Evolutionary conservation across 345 rosid genomes (phyloP).

Genomic region (Melaleuca quinquenervia): DNA sequence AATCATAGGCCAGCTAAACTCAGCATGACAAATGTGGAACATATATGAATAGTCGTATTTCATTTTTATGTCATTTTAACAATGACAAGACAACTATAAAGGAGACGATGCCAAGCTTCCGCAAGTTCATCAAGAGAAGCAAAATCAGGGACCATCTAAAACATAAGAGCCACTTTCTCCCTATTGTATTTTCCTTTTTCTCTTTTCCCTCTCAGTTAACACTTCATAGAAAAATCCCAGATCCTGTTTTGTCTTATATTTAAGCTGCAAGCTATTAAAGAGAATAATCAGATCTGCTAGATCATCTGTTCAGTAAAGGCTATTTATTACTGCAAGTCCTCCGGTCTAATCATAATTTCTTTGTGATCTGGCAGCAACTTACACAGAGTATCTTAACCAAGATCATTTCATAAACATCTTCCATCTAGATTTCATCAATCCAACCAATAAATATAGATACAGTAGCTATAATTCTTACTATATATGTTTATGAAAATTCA

Average conservation of each 20-base stretch:
- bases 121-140: neutral
- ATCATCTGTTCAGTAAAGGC: neutral
- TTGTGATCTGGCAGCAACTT: neutral
- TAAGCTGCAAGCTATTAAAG: neutral
- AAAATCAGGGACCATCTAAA: neutral
- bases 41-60: neutral
- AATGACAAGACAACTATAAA: too few relatives aligned
- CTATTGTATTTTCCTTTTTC: neutral
- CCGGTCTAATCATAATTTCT: neutral
- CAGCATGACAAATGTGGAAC: neutral
- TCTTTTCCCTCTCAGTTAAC: neutral
- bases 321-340: neutral
- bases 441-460: neutral
- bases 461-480: neutral
- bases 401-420: neutral
- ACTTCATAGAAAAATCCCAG: neutral
- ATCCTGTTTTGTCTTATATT: neutral
- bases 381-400: neutral
- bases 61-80: too few relatives aligned
- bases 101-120: neutral
- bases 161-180: neutral
- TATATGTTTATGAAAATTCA: neutral
- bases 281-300: neutral
- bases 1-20: neutral
- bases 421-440: neutral